These are phyloP conservation scores for Iris pallida DNA, from an alignment of 116 monocot species.

Conservation along the genomic window DNA sequence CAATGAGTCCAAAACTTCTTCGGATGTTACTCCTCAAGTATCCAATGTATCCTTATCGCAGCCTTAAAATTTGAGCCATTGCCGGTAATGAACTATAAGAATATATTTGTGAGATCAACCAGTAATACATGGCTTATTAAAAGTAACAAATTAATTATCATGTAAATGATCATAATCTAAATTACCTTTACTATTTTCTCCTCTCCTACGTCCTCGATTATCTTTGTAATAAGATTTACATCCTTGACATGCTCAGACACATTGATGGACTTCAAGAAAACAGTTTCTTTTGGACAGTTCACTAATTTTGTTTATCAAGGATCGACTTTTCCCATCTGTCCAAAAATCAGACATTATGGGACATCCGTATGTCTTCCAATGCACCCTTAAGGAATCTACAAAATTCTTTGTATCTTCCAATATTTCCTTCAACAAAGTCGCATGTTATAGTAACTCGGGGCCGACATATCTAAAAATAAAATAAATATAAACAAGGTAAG, in stretches of 20 bases:
- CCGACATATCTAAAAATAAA: background rate
- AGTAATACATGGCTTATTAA: background rate
- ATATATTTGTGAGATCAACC: background rate
- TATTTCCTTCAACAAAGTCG: background rate
- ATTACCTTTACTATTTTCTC: background rate
- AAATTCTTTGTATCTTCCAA: background rate
- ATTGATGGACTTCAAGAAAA: background rate
- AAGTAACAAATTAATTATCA: background rate
- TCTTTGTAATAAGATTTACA: background rate
- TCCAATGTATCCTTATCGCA: background rate
- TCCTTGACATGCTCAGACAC: background rate
- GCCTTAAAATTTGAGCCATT: too few relatives aligned
- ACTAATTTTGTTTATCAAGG: background rate
- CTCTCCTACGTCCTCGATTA: background rate
- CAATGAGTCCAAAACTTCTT: background rate
- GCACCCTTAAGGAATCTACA: background rate
- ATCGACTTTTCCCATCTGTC: background rate
- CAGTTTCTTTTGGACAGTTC: background rate
- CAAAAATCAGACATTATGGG: background rate
- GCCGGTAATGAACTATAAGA: background rate
- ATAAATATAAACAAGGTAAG: background rate
- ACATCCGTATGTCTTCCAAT: background rate
- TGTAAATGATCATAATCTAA: background rate
- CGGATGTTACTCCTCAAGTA: background rate
- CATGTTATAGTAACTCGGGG: background rate